phyloP scores from a whole-genome alignment of 1,139 yeast genomes.

The Lizanozyma gosingica region DNA sequence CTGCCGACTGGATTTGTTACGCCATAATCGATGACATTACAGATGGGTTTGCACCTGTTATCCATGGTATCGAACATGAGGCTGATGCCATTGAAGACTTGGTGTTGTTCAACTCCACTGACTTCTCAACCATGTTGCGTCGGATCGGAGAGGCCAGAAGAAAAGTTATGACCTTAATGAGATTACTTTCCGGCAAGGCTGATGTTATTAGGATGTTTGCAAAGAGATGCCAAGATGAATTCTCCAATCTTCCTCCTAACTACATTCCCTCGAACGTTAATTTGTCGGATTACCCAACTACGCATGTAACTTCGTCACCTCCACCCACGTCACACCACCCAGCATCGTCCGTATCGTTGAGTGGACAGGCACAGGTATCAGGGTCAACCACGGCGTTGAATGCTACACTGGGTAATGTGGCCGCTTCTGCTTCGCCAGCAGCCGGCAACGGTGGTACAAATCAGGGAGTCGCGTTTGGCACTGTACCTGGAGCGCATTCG shows the following conservation, averaged over 20 bases:
- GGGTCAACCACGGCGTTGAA: neutral
- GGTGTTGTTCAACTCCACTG: constrained; percentile 65
- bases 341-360: constrained; percentile 1
- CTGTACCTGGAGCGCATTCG: no score
- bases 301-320: no score
- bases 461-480: no score
- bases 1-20: constrained; percentile 34
- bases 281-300: constrained; percentile 3
- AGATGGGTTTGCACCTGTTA: constrained; percentile 33
- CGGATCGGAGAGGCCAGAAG: constrained; percentile 84
- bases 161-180: constrained; percentile 85
- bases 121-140: constrained; percentile 64
- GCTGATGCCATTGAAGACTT: constrained; percentile 39
- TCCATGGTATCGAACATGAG: constrained; percentile 30
- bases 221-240: constrained; percentile 81
- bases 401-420: no score
- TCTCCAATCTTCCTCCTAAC: constrained; percentile 5
- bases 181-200: constrained; percentile 87
- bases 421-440: neutral
- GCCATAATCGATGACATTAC: constrained; percentile 35
- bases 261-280: constrained; percentile 6
- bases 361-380: no score
- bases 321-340: constrained; percentile 1
- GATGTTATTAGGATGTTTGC: constrained; percentile 98
- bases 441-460: constrained; percentile 11